phyloP scores from a whole-genome alignment of 371 early-diverging fungal species.

The Gilbertella persicaria region DNA sequence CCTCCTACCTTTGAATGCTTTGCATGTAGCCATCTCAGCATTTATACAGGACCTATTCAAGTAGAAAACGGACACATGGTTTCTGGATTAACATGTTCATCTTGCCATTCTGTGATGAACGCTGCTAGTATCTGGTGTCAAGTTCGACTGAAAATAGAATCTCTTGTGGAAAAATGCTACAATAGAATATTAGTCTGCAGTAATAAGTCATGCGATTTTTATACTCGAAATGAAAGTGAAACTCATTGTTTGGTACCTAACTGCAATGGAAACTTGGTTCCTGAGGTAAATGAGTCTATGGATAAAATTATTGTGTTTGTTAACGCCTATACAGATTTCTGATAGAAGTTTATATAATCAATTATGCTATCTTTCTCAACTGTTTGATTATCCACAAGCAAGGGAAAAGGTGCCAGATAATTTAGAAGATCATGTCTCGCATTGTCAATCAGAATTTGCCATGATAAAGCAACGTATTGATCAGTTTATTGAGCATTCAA shows the following conservation, averaged over 20 bases:
- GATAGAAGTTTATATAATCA: conserved; percentile 40
- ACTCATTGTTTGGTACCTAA: conserved; percentile 67
- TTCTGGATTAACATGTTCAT: conserved; percentile 51
- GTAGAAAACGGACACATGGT: conserved; percentile 16
- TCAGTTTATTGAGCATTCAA: neutral
- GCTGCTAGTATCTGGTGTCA: conserved; percentile 56
- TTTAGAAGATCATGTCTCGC: neutral
- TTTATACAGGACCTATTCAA: conserved; percentile 57
- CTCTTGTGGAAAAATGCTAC: conserved; percentile 57
- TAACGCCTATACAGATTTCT: conserved; percentile 32
- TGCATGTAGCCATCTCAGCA: conserved; percentile 50
- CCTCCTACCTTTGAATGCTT: conserved; percentile 59
- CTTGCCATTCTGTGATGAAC: conserved; percentile 44
- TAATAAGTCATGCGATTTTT: conserved; percentile 51
- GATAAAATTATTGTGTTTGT: neutral
- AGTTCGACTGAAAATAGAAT: conserved; percentile 54
- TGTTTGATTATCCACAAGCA: conserved; percentile 25
- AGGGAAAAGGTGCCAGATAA: neutral
- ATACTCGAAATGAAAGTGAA: conserved; percentile 49
- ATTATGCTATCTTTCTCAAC: conserved; percentile 29
- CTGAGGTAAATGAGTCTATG: conserved; percentile 45
- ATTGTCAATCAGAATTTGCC: neutral
- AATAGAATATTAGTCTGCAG: conserved; percentile 63
- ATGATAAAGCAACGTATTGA: neutral
- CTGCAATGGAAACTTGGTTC: conserved; percentile 67